These are phyloP conservation scores for Globisporangium sylvaticum DNA, from an alignment of 352 stramenopile species.

Conservation along the genomic window DNA sequence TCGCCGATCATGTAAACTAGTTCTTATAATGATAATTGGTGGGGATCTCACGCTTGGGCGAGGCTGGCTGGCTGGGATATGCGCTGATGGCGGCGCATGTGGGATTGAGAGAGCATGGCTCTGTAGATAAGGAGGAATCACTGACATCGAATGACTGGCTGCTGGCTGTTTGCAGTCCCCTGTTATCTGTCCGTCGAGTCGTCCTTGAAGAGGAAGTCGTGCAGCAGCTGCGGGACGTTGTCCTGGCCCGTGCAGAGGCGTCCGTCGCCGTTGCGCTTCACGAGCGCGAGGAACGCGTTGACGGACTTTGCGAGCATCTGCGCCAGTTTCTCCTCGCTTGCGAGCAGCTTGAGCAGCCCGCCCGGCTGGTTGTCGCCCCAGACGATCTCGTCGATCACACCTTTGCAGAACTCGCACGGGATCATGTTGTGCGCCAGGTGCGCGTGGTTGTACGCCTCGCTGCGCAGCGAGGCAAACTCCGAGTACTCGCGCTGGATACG, in stretches of 20 bases:
- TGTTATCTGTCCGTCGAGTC: not conserved
- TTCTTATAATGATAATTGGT: not conserved
- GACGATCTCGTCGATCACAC: slow-evolving; percentile 9
- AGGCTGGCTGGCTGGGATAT: not conserved
- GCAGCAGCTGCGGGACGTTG: slow-evolving; percentile 1
- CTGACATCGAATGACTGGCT: no score
- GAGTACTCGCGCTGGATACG: not conserved
- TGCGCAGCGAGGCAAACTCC: slow-evolving; percentile 1
- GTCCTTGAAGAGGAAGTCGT: slow-evolving; percentile 4
- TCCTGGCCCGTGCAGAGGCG: not conserved
- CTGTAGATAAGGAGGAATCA: not conserved
- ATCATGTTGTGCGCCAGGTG: not conserved
- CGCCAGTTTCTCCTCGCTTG: not conserved
- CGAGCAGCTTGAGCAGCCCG: slow-evolving; percentile 2
- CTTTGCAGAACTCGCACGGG: slow-evolving; percentile 13
- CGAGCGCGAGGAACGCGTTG: slow-evolving; percentile 5
- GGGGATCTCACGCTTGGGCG: not conserved
- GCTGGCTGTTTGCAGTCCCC: not conserved
- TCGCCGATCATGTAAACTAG: not conserved
- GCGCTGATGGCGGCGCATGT: not conserved
- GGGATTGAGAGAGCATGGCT: not conserved
- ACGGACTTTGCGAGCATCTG: slow-evolving; percentile 4
- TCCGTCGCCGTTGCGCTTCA: not conserved
- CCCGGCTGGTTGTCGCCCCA: slow-evolving; percentile 5
- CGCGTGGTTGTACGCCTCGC: slow-evolving; percentile 4